Evolutionary conservation across 208 protist species (phyloP), one percentile per base, ranked within the genome.

Genomic region (Wallacemonas collosoma): DNA sequence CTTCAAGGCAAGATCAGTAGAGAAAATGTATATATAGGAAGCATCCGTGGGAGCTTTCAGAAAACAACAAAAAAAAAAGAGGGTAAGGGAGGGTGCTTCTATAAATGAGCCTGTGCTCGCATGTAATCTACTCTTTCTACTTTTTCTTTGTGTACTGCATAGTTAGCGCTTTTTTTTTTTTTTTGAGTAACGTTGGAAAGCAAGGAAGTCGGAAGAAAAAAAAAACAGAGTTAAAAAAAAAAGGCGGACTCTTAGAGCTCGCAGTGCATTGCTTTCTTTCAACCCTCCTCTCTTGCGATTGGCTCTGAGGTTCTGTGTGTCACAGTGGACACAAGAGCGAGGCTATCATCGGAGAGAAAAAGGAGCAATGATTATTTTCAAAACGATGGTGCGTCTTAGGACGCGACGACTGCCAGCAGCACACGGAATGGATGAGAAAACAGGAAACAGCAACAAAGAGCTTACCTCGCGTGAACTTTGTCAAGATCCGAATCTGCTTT

Each of bases 91-190:
- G 60, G 56, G 60, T 65, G 60, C 60, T 44, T 65, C 60, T 65
- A 65, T 65, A 38, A 17, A 38, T 8, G 41, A 48, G 36, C 3
- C 40, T 48, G 3, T 15, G 40, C 40, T 48, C 40, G 26, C 9
- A 50, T 65, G 60, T 65, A 65, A 65, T 65, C 60, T 65, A 65
- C 60, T 65, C 60, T 65, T 65, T 72, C 68, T 72, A 72, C 68
- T 72, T 43, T 53, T 71, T 11, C 36, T 3, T 11, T n/a, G 39
- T 66, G 2, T 26, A 26, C 26, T 26, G 26, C 26, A 26, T 0
- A 26, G 26, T 57, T 68, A 17, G n/a, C 48, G 45, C 11, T 75
- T 64, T 45, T 69, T 36, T 43, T 26, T 64, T 77, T 73, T 73
- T 71, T 44, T 72, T 71, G 51, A 75, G 11, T 47, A 53, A 48